Conservation (phyloP, 139 green algal species). For the Dunaliella primolecta region DNA sequence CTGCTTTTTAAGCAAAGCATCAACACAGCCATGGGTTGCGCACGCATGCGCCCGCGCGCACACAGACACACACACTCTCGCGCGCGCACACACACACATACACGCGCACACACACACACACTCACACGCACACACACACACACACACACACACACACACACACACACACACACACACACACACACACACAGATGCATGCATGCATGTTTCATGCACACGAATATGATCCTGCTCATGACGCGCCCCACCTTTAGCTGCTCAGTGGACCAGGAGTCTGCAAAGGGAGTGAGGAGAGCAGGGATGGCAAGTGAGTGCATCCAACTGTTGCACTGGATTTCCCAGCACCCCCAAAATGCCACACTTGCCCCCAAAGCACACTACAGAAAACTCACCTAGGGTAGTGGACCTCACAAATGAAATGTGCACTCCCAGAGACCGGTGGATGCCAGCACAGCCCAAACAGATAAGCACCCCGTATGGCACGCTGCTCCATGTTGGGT, state of each 20-base stretch:
- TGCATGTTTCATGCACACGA: background rate
- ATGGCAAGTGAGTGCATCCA: too few relatives aligned
- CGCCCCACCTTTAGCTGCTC: conserved; percentile 87
- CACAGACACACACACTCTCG: background rate
- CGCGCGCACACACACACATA: background rate
- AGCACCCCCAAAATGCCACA: too few relatives aligned
- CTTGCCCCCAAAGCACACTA: too few relatives aligned
- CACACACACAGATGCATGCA: background rate
- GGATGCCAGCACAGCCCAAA: conserved; percentile 90
- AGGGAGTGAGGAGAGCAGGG: background rate
- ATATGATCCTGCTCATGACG: background rate
- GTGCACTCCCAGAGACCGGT: conserved; percentile 93
- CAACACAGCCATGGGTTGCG: too few relatives aligned
- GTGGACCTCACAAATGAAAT: conserved; percentile 93
- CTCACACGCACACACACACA: background rate
- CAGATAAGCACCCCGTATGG: conserved; percentile 96
- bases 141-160: background rate
- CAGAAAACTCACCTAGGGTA: conserved; percentile 61
- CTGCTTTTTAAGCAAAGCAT: too few relatives aligned
- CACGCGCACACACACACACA: background rate
- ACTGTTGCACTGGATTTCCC: too few relatives aligned
- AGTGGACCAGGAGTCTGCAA: conserved; percentile 83
- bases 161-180: background rate
- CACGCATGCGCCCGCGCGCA: background rate
- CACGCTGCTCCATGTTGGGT: conserved; percentile 93